Evolutionary conservation across 179 eudicot genomes (phyloP), one percentile per base, ranked within the genome.

Genomic region (Actinidia arguta): DNA sequence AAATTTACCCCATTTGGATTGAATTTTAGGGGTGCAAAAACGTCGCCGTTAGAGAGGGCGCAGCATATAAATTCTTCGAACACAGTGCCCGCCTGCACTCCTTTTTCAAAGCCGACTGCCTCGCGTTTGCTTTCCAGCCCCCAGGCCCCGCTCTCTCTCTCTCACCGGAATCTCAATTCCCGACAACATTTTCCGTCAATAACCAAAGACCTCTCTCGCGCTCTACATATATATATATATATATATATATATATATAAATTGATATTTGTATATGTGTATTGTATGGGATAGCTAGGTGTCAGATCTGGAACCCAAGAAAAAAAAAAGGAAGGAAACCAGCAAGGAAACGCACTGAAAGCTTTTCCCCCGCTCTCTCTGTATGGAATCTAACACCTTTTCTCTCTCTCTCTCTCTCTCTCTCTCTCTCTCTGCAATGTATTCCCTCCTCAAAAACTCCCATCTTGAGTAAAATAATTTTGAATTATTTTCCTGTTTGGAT

Each of bases 21-120:
- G n/a, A n/a, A n/a, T n/a, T n/a, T n/a, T n/a, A n/a, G n/a, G n/a
- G n/a, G 27, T 11, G 9, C n/a, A 27, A 63, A 80, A 62, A 59
- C 42, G 71, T 46, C 72, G 83, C 83, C 83, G 83, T 81, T 78
- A 73, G 13, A 80, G n/a, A 24, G 11, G n/a, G n/a, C n/a, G 55
- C 73, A 61, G 12, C 24, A 59, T 58, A n/a, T n/a, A 81, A 81
- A 73, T 24, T 61, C 82, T 75, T 89, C 79, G 89, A 81, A 80
- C 78, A 79, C 81, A 56, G 86, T 87, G 88, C 79, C 82, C 55
- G 82, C 80, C 86, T 74, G 73, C 85, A 85, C 82, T 76, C 72
- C 92, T 88, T 90, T 86, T 62, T 71, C 89, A 90, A 88, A 90
- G 91, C 86, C 85, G 84, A 78, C 86, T 86, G n/a, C n/a, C n/a